Base-by-base conservation (phyloP, 2,329 filamentous ascomycete genomes). In the Aspergillus awamori region DNA sequence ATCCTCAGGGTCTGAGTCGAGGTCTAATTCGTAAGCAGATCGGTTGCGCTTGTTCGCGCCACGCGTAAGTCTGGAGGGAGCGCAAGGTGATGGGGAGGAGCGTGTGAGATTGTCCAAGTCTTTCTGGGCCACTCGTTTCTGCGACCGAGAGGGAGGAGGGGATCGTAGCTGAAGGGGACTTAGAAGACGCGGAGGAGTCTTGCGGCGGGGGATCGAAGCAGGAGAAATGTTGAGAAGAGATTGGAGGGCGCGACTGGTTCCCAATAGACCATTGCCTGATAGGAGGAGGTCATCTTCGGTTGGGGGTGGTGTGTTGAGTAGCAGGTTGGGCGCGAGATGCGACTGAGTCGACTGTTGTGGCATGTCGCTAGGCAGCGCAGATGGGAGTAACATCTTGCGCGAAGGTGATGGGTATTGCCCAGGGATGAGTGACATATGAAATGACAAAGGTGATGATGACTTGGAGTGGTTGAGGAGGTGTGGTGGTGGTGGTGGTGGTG, bases 361-460 rank as follows among this genome's bases (percentile, higher is more conserved):
- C 68, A 72, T 68, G 64, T 81, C 79, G 74, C 79, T 81, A 59
- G 78, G 69, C 53, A 81, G 69, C 33, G 79, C 79, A 8, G 79
- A 81, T 60, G 79, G 79, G 60, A 81, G 77, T 52, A 81, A 67
- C 79, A 81, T 79, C 38, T 73, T 66, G 64, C 58, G 63, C 53
- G 36, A 30, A 13, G 28, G 48, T 15, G 11, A 30, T 49, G 53
- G 11, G 20, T 26, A n/a, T 39, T 57, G 7, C 6, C 43, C 49
- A n/a, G 38, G 36, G 22, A 51, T 52, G 28, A 53, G n/a, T 24
- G 45, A 45, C 36, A 33, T 36, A 28, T 48, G 38, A 49, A 41
- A 28, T 22, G 51, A 28, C 43, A 53, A 36, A 33, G 30, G 60
- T 22, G 64, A 61, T 57, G 49, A 60, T 36, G 33, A 49, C 45